A percentile compares a stretch with the other conserved stretches of the same genome.
Conservation (phyloP, 1,284 basidiomycete genomes). For the Ganoderma lucidum region DNA sequence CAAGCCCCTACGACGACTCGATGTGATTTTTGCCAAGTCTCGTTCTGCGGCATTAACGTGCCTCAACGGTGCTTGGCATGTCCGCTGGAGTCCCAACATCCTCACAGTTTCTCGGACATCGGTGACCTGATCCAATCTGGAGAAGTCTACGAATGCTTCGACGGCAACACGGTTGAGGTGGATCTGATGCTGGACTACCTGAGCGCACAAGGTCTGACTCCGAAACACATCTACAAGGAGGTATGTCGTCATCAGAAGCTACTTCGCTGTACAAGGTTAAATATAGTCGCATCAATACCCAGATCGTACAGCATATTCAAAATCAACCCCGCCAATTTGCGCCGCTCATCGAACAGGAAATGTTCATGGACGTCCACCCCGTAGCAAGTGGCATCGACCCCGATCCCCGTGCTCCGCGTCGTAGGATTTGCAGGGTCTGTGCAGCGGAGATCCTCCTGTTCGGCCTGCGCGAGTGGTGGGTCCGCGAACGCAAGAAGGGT, state of each 20-base stretch:
- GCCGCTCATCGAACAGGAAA: conserved; percentile 69
- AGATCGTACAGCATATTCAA: conserved; percentile 71
- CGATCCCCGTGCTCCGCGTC: conserved; percentile 61
- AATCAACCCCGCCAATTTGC: conserved; percentile 67
- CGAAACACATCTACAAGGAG: conserved; percentile 77
- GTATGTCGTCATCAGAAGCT: conserved; percentile 46
- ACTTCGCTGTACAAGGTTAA: neutral
- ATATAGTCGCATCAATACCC: neutral
- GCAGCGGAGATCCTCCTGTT: conserved; percentile 76
- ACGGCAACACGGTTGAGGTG: conserved; percentile 77
- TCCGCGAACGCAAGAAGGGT: conserved; percentile 74
- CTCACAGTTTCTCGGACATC: conserved; percentile 69
- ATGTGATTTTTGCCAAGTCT: conserved; percentile 81
- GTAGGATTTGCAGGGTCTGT: conserved; percentile 71
- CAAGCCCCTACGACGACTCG: conserved; percentile 75
- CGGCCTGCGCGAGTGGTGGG: conserved; percentile 82
- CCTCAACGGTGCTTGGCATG: conserved; percentile 72
- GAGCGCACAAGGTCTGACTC: conserved; percentile 61
- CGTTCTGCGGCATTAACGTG: conserved; percentile 79
- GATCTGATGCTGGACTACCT: conserved; percentile 84
- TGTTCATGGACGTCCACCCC: conserved; percentile 72
- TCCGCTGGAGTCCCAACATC: conserved; percentile 66
- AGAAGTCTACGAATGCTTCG: conserved; percentile 80
- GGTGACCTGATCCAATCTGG: conserved; percentile 75
- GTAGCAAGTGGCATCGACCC: conserved; percentile 61